Evolutionary conservation across 2,329 filamentous ascomycete genomes (phyloP), one percentile per base, ranked within the genome.

Genomic region (Gnomoniopsis smithogilvyi): DNA sequence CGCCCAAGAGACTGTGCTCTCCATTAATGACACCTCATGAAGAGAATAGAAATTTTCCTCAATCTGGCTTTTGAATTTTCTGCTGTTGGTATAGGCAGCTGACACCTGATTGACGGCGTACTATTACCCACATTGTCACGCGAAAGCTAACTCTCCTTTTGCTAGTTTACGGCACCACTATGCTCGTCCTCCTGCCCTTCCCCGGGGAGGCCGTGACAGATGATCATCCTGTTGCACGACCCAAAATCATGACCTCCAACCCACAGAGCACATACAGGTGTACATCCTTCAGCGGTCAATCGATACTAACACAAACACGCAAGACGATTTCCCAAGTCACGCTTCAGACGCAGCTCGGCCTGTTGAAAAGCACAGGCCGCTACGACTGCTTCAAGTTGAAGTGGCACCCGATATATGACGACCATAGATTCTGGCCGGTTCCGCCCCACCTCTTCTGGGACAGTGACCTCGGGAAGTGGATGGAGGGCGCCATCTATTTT

Each of bases 381-480:
- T 84, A 83, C 62, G 77, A 83, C 63, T 82, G 80, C 48, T 87
- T 87, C 70, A 79, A 80, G 63, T 69, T 87, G 19, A 61, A 79
- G 68, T 85, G 81, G 81, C 79, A 86, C 63, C 73, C 78, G 0
- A 73, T 73, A 1, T 86, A 86, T 65, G 74, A 74, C 15, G 77
- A 84, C 51, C 68, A 75, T 53, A 75, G 76, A 1, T 65, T 64
- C 62, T 85, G 80, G 80, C 84, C 84, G 0, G 75, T 85, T 1
- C 81, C 83, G 0, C 80, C 81, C 22, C 81, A 84, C 63, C 70
- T 84, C 1, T 87, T 86, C 66, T 86, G 83, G 50, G 55, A 61
- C 45, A 54, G 55, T 36, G 57, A 59, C 36, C 46, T 59, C 22
- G 57, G 51, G 41, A 61, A 56, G 36, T 52, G 51, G 55, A 61